These are phyloP conservation scores for Neurospora crassa DNA, from an alignment of 2,329 filamentous ascomycete genomes.

Conservation along the genomic window DNA sequence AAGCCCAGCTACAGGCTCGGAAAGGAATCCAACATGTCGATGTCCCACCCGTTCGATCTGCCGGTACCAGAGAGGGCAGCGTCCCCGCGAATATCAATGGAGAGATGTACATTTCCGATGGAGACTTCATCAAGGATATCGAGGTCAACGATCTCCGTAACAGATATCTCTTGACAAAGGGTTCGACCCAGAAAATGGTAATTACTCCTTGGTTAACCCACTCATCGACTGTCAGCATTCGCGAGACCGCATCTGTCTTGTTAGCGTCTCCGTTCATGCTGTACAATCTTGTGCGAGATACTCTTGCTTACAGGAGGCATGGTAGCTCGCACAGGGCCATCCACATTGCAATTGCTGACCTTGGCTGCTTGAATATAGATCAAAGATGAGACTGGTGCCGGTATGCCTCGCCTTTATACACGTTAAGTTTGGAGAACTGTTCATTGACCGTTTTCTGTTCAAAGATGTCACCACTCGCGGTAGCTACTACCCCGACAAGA, in stretches of 20 bases:
- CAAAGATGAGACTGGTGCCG: conserved; percentile 98
- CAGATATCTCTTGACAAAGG: conserved; percentile 93
- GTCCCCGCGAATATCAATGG: conserved; percentile 56
- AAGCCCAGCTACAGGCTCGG: conserved; percentile 73
- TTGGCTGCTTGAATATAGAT: conserved; percentile 85
- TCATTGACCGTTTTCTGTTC: conserved; percentile 51
- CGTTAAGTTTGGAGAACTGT: conserved; percentile 39
- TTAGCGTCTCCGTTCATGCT: conserved; percentile 20
- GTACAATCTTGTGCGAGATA: conserved; percentile 39
- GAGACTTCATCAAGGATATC: conserved; percentile 97
- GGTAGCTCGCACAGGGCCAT: conserved; percentile 51
- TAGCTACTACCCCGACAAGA: conserved; percentile 95
- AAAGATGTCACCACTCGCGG: conserved; percentile 99
- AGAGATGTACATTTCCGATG: conserved; percentile 90
- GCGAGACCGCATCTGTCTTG: conserved; percentile 21
- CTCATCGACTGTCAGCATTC: conserved; percentile 48
- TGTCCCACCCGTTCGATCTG: conserved; percentile 66
- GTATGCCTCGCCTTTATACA: conserved; percentile 64
- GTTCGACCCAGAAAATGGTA: conserved; percentile 99
- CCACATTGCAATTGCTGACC: conserved; percentile 91
- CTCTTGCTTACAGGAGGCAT: conserved; percentile 62
- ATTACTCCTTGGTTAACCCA: conserved; percentile 61
- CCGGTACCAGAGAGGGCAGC: conserved; percentile 26
- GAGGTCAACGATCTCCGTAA: conserved; percentile 98
- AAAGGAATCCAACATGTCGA: conserved; percentile 88